Evolutionary conservation across 2,329 filamentous ascomycete species (phyloP), one percentile per base, ranked within the genome.

Genomic region (Alternaria rosae): DNA sequence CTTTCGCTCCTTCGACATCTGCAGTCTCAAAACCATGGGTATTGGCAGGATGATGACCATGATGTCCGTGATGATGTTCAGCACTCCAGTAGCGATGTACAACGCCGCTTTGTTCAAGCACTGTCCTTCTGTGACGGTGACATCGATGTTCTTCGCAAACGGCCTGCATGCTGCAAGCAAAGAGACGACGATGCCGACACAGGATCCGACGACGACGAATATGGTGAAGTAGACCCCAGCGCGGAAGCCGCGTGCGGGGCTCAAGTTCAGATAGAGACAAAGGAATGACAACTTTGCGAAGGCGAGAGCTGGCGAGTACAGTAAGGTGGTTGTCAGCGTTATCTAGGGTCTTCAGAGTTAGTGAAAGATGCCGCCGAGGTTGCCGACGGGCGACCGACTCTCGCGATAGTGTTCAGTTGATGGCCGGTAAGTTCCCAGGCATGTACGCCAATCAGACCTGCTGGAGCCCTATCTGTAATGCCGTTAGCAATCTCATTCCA

Each of bases 1-100:
- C 45, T 68, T 69, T 20, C 62, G 59, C 17, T 59, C 58, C 12
- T n/a, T 61, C 4, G 51, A 50, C 57, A 68, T 69, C 25, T 69
- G 62, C 20, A 68, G 38, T 30, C 51, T 47, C 41, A 64, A n/a
- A 23, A 67, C 60, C 55, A 69, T 64, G 13, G 65, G 62, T 25
- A 66, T 64, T 1, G 65, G 65, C 4, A 69, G 38, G 7, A 62
- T 20, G 12, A 69, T 43, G 2, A 69, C 51, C 38, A 65, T 61
- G 26, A 69, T 50, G 41, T 69, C 67, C 5, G 67, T 69, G 11
- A 67, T 54, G 42, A 69, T 69, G 61, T 69, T 69, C 48, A 69
- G 58, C 1, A 62, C 56, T 15, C 45, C 62, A 20, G 65, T 70
- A 41, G 67, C 67, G 38, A 70, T 67, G 58, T 69, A 70, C 6